Percentiles rank a stretch among this genome's conserved stretches.
Evolutionary conservation across 2,329 filamentous ascomycete species (phyloP).

Genomic region (Colletotrichum nymphaeae): DNA sequence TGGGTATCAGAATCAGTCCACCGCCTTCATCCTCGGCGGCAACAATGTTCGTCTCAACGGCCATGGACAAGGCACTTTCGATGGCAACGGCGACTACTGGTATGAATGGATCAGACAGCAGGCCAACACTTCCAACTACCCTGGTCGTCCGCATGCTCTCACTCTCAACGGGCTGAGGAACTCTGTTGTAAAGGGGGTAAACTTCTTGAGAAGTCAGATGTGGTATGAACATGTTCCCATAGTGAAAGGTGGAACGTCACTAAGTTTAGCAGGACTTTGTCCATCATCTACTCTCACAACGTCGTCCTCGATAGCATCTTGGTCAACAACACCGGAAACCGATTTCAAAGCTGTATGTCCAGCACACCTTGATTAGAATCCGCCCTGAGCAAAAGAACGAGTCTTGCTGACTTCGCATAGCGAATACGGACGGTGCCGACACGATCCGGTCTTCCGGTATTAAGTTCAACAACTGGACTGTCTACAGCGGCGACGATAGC

Average conservation of each 20-base stretch:
- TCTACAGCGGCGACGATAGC: constrained; percentile 42
- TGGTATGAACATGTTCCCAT: constrained; percentile 47
- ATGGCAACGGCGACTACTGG: constrained; percentile 66
- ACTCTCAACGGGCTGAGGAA: constrained; percentile 58
- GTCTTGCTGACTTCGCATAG: constrained; percentile 17
- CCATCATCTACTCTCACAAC: constrained; percentile 55
- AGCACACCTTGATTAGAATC: background rate
- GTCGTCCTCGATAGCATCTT: constrained; percentile 56
- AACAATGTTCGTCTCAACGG: constrained; percentile 57
- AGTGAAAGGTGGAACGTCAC: background rate
- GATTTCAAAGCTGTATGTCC: constrained; percentile 35
- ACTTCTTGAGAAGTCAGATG: constrained; percentile 63
- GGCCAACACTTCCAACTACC: constrained; percentile 47
- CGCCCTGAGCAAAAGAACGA: background rate
- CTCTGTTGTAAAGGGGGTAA: constrained; percentile 55
- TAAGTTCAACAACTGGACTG: constrained; percentile 42
- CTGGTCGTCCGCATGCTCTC: constrained; percentile 60
- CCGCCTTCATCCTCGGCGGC: constrained; percentile 60
- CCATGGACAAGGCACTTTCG: constrained; percentile 56
- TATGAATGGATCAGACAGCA: constrained; percentile 53
- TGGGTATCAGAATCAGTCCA: constrained; percentile 59
- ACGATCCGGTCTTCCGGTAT: constrained; percentile 41
- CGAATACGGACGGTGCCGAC: constrained; percentile 48
- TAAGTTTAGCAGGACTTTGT: constrained; percentile 48
- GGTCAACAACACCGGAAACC: constrained; percentile 55